Evolutionary conservation across 768 basidiomycete species (phyloP).

Genomic region (Tricholoma flavovirens): DNA sequence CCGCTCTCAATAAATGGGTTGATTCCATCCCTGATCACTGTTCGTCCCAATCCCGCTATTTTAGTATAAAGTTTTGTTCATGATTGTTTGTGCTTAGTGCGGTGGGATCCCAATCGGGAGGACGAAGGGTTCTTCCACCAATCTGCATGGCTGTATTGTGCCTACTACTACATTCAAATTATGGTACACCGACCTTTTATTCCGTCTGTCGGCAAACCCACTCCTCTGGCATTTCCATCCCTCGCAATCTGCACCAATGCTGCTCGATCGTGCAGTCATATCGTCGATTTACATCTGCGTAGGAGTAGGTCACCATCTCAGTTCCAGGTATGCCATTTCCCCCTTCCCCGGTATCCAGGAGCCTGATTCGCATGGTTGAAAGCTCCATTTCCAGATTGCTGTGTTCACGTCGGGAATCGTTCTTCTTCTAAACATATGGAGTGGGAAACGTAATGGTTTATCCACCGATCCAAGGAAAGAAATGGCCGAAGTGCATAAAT

Average conservation of each 20-base stretch:
- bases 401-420: conserved; percentile 49
- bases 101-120: conserved; percentile 49
- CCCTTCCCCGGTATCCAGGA: conserved; percentile 3
- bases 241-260: conserved; percentile 76
- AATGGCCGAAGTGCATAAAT: conserved; percentile 61
- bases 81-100: conserved; percentile 25
- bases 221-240: conserved; percentile 52
- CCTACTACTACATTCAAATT: conserved; percentile 60
- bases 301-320: conserved; percentile 30
- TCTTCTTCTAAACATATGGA: conserved; percentile 65
- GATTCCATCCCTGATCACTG: conserved; percentile 58
- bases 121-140: conserved; percentile 47
- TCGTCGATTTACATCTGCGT: conserved; percentile 55
- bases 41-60: conserved; percentile 21
- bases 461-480: conserved; percentile 46
- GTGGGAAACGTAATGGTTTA: conserved; percentile 45
- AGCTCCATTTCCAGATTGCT: conserved; percentile 20
- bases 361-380: neutral
- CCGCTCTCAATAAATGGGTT: conserved; percentile 67
- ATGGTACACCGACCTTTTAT: conserved; percentile 77
- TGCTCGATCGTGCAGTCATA: conserved; percentile 75
- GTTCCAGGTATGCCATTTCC: conserved; percentile 28
- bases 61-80: neutral
- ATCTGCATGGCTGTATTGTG: conserved; percentile 49
- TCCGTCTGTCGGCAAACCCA: conserved; percentile 46